These are phyloP conservation scores for Globisporangium apiculatum DNA, from an alignment of 352 stramenopile genomes.

Conservation along the genomic window DNA sequence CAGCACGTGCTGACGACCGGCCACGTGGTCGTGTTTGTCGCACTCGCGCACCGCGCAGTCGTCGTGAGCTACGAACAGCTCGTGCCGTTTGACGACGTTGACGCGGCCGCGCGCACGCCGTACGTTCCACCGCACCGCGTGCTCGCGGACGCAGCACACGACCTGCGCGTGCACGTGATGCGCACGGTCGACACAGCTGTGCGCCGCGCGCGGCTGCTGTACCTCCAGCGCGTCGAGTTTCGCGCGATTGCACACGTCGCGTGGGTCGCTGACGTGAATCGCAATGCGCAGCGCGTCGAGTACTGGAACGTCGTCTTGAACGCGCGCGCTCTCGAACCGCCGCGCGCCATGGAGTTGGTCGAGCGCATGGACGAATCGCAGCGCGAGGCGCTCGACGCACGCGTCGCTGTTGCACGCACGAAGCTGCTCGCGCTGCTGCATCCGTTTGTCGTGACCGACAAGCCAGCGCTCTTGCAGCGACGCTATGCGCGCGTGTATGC, in stretches of 20 bases:
- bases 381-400: constrained; percentile 39
- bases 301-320: constrained; percentile 80
- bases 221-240: constrained; percentile 63
- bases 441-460: constrained; percentile 43
- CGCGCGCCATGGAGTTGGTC: constrained; percentile 48
- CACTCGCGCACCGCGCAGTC: constrained; percentile 38
- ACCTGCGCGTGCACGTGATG: constrained; percentile 35
- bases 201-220: constrained; percentile 41
- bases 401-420: constrained; percentile 42
- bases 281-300: constrained; percentile 36
- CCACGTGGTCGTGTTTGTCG: constrained; percentile 54
- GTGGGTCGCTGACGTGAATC: constrained; percentile 65
- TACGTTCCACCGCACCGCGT: constrained; percentile 27
- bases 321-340: constrained; percentile 34
- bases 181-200: constrained; percentile 21
- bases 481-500: constrained; percentile 40
- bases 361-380: constrained; percentile 52
- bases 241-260: constrained; percentile 57
- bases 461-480: constrained; percentile 28
- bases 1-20: constrained; percentile 56
- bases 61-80: constrained; percentile 57
- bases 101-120: constrained; percentile 30
- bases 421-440: constrained; percentile 51
- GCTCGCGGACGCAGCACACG: constrained; percentile 22
- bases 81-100: constrained; percentile 27